Evolutionary conservation across 768 basidiomycete genomes (phyloP), one percentile per base, ranked within the genome.

Genomic region (Pisolithus tinctorius): DNA sequence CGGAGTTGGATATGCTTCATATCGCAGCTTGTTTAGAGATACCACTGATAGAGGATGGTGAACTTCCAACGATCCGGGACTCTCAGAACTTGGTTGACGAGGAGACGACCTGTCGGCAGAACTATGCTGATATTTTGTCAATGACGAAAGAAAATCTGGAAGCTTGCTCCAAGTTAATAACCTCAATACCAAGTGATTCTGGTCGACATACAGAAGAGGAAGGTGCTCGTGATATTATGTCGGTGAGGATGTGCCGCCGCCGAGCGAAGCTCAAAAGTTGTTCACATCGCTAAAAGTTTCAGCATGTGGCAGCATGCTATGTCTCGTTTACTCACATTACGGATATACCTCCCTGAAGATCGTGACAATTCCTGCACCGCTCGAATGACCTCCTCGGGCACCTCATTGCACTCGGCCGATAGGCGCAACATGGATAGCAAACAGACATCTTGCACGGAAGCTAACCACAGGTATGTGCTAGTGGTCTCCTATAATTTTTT

Each of bases 391-490:
- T 76, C 67, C 17, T 70, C 61, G 4, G 83, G 78, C 10, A 85
- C 61, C 23, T 75, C 69, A 9, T 79, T 75, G 58, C 81, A 84
- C 17, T 81, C 77, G 3, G 77, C 79, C 45, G 77, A 72, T 29
- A 89, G 55, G 48, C 87, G 76, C 34, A 90, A 66, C 83, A 92
- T 86, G 3, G 83, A 75, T 30, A 91, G 62, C 29, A 93, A 66
- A 53, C 80, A 81, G 4, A 81, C 81, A 52, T 93, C 89, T 61
- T 87, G 85, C 7, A 91, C 78, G 27, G 83, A 71, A 31, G 77
- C 88, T 91, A 54, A 23, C 14, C 43, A 20, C 45, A 30, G 38
- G 5, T 47, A 11, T 23, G 27, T 48, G 43, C 53, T 41, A 39
- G n/a, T 42, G 34, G 25, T 34, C 44, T 50, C 56, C 47, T 41